These are phyloP conservation scores for Simmondsia chinensis DNA, from an alignment of 148 eudicot species.

Conservation along the genomic window DNA sequence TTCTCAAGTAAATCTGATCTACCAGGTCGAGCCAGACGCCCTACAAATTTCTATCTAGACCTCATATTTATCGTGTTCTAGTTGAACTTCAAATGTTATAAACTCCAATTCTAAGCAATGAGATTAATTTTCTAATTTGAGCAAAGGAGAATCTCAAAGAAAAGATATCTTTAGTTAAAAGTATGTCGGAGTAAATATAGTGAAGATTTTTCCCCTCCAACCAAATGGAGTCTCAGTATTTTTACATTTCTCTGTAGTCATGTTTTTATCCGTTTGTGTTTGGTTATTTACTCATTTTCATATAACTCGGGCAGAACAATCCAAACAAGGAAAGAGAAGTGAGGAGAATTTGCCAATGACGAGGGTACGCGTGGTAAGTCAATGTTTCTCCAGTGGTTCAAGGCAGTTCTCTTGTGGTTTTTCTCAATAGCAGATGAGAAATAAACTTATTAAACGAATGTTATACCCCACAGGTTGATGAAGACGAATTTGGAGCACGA, in stretches of 20 bases:
- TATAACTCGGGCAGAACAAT: conserved; percentile 34
- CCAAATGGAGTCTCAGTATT: too few species aligned
- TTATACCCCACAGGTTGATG: conserved; percentile 45
- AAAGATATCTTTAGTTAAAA: too few species aligned
- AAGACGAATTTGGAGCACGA: conserved; percentile 46
- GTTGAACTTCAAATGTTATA: too few species aligned
- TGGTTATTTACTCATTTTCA: conserved; percentile 4
- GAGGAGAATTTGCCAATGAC: conserved; percentile 57
- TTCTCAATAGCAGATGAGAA: too few species aligned
- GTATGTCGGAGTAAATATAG: too few species aligned
- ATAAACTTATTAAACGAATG: too few species aligned
- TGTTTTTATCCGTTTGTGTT: not conserved
- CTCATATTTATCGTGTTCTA: too few species aligned
- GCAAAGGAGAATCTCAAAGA: too few species aligned
- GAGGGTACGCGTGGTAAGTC: conserved; percentile 41
- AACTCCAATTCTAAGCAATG: too few species aligned
- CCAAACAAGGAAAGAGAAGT: conserved; percentile 61
- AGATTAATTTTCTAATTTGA: too few species aligned
- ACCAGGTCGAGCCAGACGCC: conserved; percentile 37
- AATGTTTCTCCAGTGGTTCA: conserved; percentile 1
- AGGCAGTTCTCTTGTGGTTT: not conserved
- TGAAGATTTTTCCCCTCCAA: too few species aligned
- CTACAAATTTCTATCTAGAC: too few species aligned
- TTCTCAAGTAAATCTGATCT: conserved; percentile 67
- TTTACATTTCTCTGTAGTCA: not conserved